Evolutionary conservation across 176 grass and related monocot genomes (phyloP).

Genomic region (Bothriochloa decipiens): DNA sequence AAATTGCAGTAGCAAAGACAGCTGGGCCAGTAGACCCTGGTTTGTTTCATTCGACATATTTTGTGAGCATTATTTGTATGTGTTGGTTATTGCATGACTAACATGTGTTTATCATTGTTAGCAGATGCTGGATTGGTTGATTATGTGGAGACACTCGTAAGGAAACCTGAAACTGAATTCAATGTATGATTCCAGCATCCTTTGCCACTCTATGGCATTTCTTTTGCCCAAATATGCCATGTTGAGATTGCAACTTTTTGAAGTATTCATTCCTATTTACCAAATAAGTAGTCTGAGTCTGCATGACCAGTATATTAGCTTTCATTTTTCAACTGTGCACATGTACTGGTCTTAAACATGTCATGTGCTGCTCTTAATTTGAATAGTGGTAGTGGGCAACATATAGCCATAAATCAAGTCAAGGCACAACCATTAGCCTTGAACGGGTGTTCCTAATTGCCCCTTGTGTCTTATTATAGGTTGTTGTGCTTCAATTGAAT

Average conservation of each 20-base stretch:
- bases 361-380: background rate
- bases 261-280: background rate
- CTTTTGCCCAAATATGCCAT: background rate
- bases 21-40: conserved; percentile 77
- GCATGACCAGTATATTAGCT: conserved; percentile 17
- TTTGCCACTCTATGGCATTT: conserved; percentile 30
- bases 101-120: conserved; percentile 29
- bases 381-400: background rate
- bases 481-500: conserved; percentile 72
- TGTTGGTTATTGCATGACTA: conserved; percentile 25
- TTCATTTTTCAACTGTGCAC: background rate
- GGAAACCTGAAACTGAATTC: conserved; percentile 77
- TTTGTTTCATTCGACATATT: conserved; percentile 42
- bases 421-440: background rate
- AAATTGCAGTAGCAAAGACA: conserved; percentile 57
- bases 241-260: background rate
- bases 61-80: background rate
- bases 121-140: conserved; percentile 79
- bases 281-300: background rate
- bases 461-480: conserved; percentile 44
- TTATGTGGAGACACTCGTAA: conserved; percentile 69
- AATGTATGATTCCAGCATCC: conserved; percentile 61
- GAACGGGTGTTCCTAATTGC: conserved; percentile 17
- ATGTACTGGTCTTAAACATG: background rate
- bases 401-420: background rate